Evolutionary conservation across 495 filamentous ascomycete species (phyloP).

Genomic region (Xylaria acuta): DNA sequence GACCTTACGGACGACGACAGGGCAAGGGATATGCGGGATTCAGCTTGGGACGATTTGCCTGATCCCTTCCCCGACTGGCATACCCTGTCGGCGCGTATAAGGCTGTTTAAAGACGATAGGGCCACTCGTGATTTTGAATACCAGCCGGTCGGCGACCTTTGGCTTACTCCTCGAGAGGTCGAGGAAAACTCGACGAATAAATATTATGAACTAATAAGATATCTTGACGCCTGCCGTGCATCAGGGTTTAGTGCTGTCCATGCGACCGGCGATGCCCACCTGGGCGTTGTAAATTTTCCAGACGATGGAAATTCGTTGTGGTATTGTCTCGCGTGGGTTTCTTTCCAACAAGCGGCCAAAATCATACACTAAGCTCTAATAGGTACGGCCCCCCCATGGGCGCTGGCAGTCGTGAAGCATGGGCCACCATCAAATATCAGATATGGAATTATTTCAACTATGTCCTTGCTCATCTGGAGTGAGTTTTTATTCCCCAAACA

Average conservation of each 20-base stretch:
- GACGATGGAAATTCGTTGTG: conserved; percentile 2
- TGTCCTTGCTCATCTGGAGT: background rate
- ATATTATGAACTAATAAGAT: background rate
- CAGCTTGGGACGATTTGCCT: background rate
- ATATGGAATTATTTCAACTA: conserved; percentile 9
- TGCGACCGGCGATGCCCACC: background rate
- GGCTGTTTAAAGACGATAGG: background rate
- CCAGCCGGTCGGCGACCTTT: background rate
- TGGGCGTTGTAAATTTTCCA: background rate
- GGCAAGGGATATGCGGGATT: background rate
- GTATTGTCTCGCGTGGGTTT: background rate
- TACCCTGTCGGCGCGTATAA: background rate
- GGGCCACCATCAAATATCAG: background rate
- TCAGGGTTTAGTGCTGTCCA: background rate
- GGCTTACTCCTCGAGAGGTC: background rate
- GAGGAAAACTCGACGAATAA: background rate
- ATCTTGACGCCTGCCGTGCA: background rate
- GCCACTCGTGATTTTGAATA: background rate
- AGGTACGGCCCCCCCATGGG: background rate
- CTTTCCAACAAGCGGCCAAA: too few species aligned
- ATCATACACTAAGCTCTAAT: background rate
- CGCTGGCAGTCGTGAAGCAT: background rate
- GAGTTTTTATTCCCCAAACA: background rate
- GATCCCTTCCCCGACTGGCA: background rate
- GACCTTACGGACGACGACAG: background rate